A percentile compares a stretch with the other conserved stretches of the same genome.
phyloP scores from a whole-genome alignment of 306 rosid species.

The Fragaria nilgerrensis region DNA sequence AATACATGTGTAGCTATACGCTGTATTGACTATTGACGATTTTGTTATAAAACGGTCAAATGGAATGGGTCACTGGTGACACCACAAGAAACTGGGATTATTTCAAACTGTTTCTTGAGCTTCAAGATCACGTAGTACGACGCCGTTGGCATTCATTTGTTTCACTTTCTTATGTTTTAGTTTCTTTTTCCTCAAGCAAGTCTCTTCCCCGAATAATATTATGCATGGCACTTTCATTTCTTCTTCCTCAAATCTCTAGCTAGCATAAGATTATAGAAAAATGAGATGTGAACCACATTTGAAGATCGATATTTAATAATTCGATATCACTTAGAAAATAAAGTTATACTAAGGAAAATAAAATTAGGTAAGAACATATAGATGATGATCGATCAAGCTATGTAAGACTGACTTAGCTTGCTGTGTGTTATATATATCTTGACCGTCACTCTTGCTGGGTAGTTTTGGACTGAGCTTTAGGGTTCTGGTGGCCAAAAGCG shows the following conservation, averaged over 20 bases:
- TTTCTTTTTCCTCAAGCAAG: background rate
- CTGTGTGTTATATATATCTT: background rate
- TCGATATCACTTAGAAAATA: background rate
- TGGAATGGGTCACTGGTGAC: conserved; percentile 14
- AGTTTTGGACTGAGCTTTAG: too few relatives aligned
- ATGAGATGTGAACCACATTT: background rate
- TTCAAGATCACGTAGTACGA: background rate
- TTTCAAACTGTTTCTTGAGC: background rate
- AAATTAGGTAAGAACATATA: too few relatives aligned
- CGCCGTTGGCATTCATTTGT: background rate
- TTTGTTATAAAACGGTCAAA: background rate
- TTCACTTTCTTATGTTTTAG: background rate
- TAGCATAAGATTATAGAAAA: background rate
- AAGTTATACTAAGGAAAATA: background rate
- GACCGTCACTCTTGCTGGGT: background rate
- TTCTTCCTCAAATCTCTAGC: too few relatives aligned
- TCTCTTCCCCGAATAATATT: background rate
- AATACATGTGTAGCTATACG: background rate
- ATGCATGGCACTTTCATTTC: too few relatives aligned
- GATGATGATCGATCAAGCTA: too few relatives aligned
- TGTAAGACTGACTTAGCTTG: too few relatives aligned
- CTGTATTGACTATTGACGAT: conserved; percentile 9
- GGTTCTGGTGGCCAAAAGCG: background rate
- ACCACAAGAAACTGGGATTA: background rate
- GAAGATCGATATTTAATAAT: too few relatives aligned